Conservation (phyloP, 345 rosid genomes). For the Abelmoschus esculentus region DNA sequence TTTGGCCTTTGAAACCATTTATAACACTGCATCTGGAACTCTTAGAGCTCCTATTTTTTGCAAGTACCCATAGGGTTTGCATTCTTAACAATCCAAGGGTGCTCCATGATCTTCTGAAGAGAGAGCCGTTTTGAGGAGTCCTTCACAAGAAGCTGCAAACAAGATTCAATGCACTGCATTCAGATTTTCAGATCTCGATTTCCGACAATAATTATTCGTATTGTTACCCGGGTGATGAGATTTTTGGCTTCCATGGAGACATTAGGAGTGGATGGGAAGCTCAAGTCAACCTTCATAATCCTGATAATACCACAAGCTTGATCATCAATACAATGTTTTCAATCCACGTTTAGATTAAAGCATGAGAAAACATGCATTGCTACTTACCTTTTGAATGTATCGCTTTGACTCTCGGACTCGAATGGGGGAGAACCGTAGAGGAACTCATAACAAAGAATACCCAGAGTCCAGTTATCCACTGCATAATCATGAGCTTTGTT, state of each 20-base stretch:
- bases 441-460: conserved; percentile 88
- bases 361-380: neutral
- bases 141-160: conserved; percentile 74
- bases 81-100: conserved; percentile 83
- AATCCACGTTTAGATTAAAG: neutral
- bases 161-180: neutral
- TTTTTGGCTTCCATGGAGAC: conserved; percentile 67
- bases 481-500: conserved; percentile 80
- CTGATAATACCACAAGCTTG: conserved; percentile 36
- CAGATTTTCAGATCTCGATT: neutral
- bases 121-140: conserved; percentile 82
- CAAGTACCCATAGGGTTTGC: conserved; percentile 64
- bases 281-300: conserved; percentile 67
- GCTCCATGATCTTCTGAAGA: conserved; percentile 70
- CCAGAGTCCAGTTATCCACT: conserved; percentile 95
- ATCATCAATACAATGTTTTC: neutral
- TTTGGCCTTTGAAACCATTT: neutral
- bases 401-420: conserved; percentile 77
- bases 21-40: neutral
- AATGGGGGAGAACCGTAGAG: conserved; percentile 89
- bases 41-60: conserved; percentile 2
- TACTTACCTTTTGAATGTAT: conserved; percentile 68
- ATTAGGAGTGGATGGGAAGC: conserved; percentile 54
- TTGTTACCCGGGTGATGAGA: conserved; percentile 54
- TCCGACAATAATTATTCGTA: neutral